Conservation (phyloP, 192 early-diverging fungal genomes). For the Linnemannia exigua region DNA sequence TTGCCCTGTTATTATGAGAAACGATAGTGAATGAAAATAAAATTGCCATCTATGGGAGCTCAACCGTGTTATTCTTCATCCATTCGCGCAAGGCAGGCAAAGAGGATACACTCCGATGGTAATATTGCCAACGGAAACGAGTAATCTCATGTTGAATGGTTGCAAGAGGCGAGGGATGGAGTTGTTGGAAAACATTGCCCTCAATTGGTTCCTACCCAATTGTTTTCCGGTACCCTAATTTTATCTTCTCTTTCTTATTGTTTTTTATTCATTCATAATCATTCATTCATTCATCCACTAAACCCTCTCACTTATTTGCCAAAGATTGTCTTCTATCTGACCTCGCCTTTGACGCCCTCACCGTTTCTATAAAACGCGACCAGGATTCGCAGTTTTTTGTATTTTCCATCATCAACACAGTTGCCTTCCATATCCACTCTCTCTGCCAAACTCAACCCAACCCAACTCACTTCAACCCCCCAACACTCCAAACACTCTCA, state of each 20-base stretch:
- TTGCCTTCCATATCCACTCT: slow-evolving; percentile 5
- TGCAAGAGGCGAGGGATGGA: not conserved
- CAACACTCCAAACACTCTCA: not conserved
- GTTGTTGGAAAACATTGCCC: not conserved
- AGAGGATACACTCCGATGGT: too few species aligned
- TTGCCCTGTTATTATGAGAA: too few species aligned
- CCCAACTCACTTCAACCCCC: not conserved
- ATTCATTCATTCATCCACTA: not conserved
- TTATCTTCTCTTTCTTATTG: not conserved
- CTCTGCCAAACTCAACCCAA: not conserved
- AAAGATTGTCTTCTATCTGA: not conserved
- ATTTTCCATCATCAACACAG: slow-evolving; percentile 1
- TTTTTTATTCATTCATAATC: not conserved
- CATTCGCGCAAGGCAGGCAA: too few species aligned
- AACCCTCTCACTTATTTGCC: not conserved
- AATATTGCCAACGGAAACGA: too few species aligned
- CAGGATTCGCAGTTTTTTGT: not conserved
- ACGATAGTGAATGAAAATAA: too few species aligned
- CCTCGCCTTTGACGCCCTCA: not conserved
- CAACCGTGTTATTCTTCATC: too few species aligned
- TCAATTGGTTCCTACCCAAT: not conserved
- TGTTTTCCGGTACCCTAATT: too few species aligned
- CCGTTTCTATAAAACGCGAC: not conserved
- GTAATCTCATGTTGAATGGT: too few species aligned
- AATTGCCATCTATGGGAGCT: too few species aligned